Evolutionary conservation across 306 rosid genomes (phyloP), one percentile per base, ranked within the genome.

Genomic region (Vicia villosa): DNA sequence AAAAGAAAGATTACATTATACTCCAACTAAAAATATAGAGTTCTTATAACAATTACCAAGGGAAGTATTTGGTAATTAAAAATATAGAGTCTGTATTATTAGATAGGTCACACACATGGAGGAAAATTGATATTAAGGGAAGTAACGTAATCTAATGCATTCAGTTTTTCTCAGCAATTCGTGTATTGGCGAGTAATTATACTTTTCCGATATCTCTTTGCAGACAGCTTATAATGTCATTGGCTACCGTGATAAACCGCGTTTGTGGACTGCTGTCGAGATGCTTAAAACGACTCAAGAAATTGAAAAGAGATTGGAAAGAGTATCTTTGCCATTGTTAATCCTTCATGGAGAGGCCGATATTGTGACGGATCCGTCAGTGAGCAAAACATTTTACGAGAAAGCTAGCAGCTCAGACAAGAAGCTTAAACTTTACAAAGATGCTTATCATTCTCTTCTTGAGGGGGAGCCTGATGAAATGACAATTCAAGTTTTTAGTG

Each of bases 401-500:
- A 91, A 88, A 78, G 96, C 97, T 4, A 84, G 86, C 50, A 76
- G 92, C 77, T 75, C 91, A 12, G 87, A 94, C 82, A 94, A 91
- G 91, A 89, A 75, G 47, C 85, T 89, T 32, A 83, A 80, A 63
- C 84, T 94, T 66, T 94, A 94, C 62, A 81, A 83, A 79, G 92
- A 86, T 70, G 88, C 95, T 3, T 94, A 37, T 45, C 99, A 94
- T 82, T 66, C 97, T 43, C 97, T 94, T 69, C 87, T 94, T 12
- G 99, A 94, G 78, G 99, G 99, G 34, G 99, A 94, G 78, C 92
- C 96, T 43, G 97, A 94, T 79, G 97, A 91, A 73, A 45, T 69
- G 34, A 89, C 89, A 63, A 61, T 51, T 47, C 80, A 69, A 62
- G 97, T 87, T 69, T 81, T 86, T 17, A 69, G 34, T 21, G 97